phyloP scores from a whole-genome alignment of 805 yeast genomes.

The Wickerhamomyces ciferrii region DNA sequence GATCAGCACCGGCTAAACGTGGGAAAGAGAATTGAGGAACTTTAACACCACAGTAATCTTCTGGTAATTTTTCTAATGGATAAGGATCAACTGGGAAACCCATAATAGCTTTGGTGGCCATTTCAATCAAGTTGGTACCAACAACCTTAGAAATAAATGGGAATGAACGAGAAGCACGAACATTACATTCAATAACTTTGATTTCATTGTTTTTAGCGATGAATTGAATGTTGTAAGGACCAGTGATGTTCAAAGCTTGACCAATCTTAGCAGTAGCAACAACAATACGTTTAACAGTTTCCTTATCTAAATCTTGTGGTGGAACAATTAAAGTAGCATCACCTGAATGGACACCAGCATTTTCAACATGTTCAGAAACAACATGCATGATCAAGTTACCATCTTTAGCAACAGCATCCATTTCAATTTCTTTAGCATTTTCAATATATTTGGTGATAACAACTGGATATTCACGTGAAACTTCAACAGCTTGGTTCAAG shows the following conservation, averaged over 20 bases:
- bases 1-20: conserved; percentile 96
- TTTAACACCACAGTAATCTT: conserved; percentile 91
- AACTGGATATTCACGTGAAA: conserved; percentile 96
- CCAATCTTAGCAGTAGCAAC: conserved; percentile 96
- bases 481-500: conserved; percentile 92
- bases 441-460: conserved; percentile 96
- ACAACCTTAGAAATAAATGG: conserved; percentile 97
- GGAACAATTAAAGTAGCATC: conserved; percentile 97
- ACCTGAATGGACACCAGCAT: conserved; percentile 99
- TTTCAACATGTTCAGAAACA: conserved; percentile 97
- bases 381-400: conserved; percentile 96
- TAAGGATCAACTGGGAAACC: conserved; percentile 85
- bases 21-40: conserved; percentile 98
- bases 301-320: conserved; percentile 90
- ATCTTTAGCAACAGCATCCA: conserved; percentile 96
- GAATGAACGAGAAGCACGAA: conserved; percentile 98
- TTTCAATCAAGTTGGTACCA: conserved; percentile 92
- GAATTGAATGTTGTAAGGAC: conserved; percentile 96
- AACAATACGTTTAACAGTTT: conserved; percentile 85
- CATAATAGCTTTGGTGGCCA: conserved; percentile 94
- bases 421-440: conserved; percentile 95
- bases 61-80: conserved; percentile 85
- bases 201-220: conserved; percentile 93
- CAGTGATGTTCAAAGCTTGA: conserved; percentile 89
- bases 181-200: conserved; percentile 97